These are phyloP conservation scores for Phaeoacremonium minimum DNA, from an alignment of 2,329 filamentous ascomycete species.

Conservation along the genomic window DNA sequence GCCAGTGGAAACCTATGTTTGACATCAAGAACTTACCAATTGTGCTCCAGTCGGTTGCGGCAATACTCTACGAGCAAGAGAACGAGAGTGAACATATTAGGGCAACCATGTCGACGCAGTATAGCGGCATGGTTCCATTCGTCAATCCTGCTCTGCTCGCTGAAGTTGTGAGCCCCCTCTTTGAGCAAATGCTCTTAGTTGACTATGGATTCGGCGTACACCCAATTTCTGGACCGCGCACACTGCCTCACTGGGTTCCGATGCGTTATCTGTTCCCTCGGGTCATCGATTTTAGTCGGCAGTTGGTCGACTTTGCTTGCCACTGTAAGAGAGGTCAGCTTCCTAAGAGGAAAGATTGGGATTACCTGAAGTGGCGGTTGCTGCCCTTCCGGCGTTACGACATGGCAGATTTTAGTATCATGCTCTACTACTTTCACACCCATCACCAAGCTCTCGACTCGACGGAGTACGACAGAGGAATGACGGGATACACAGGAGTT, in stretches of 20 bases:
- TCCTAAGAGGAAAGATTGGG: background rate
- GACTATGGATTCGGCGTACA: constrained; percentile 5
- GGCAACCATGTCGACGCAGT: background rate
- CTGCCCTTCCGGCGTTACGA: background rate
- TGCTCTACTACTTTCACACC: constrained; percentile 10
- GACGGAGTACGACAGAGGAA: background rate
- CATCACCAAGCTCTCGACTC: constrained; percentile 1
- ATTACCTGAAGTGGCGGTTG: background rate
- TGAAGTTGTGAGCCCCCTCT: background rate
- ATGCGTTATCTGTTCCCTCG: background rate
- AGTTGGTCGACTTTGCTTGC: constrained; percentile 1
- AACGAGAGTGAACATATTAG: too few species aligned
- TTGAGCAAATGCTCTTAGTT: constrained; percentile 7
- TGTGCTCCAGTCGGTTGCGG: background rate
- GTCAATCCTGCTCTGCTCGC: background rate
- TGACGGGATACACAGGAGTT: constrained; percentile 11
- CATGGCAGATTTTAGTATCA: constrained; percentile 2
- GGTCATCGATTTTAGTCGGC: background rate
- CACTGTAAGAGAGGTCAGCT: background rate
- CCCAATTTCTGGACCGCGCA: background rate
- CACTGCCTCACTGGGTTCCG: background rate
- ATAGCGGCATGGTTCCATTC: background rate
- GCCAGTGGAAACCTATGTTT: background rate
- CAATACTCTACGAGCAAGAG: background rate
- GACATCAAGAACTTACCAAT: background rate